phyloP scores from a whole-genome alignment of 148 eudicot species.

The Polygonum aviculare region DNA sequence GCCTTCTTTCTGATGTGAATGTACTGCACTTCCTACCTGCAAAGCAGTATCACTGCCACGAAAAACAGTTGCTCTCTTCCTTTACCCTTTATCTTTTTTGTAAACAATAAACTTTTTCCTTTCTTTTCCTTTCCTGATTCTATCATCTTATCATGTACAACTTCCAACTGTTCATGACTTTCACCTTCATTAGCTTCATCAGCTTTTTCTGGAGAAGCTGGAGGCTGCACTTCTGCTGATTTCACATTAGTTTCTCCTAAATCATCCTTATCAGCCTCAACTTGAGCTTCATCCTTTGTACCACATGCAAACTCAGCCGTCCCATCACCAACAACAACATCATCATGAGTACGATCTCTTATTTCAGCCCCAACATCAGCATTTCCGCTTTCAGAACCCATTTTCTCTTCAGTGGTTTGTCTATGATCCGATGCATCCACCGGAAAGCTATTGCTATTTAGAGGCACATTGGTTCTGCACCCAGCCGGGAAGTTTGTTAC shows the following conservation, averaged over 20 bases:
- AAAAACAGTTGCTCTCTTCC: slow-evolving; percentile 14
- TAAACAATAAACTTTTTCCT: slow-evolving; percentile 24
- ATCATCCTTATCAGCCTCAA: slow-evolving; percentile 16
- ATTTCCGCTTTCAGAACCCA: not conserved
- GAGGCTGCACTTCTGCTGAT: not conserved
- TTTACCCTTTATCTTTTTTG: slow-evolving; percentile 20
- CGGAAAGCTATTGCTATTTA: not conserved
- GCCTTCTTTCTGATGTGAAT: slow-evolving; percentile 14
- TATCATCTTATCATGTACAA: not conserved
- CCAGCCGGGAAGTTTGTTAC: slow-evolving; percentile 65
- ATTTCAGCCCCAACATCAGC: not conserved
- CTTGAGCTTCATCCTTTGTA: slow-evolving; percentile 3
- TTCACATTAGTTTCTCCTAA: slow-evolving; percentile 8
- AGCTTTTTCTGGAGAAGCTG: not conserved
- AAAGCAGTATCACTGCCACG: slow-evolving; percentile 1
- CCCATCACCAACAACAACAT: slow-evolving; percentile 1
- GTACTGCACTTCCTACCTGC: slow-evolving; percentile 9
- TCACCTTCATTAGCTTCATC: not conserved
- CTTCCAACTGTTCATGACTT: not conserved
- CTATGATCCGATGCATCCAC: not conserved
- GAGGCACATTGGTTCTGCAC: slow-evolving; percentile 45
- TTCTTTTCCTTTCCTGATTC: slow-evolving; percentile 1
- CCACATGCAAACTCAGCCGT: slow-evolving; percentile 12
- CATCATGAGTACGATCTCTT: slow-evolving; percentile 6
- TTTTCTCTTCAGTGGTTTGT: not conserved